phyloP scores from a whole-genome alignment of 768 basidiomycete genomes.

The Termitomyces sp. region DNA sequence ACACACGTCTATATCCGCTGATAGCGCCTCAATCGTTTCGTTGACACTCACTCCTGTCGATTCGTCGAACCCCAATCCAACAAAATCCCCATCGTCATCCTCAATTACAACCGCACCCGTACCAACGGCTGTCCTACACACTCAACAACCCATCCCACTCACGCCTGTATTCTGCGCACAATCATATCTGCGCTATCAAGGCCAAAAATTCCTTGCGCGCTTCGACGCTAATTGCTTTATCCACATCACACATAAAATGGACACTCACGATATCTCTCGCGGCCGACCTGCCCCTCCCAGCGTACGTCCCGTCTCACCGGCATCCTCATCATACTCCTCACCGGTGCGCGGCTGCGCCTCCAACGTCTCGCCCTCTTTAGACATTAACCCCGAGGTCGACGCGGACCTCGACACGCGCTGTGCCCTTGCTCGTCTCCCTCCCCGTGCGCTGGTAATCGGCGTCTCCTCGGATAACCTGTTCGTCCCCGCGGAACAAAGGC shows the following conservation, averaged over 20 bases:
- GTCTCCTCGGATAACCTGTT: constrained; percentile 93
- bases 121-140: not conserved
- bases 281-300: constrained; percentile 29
- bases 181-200: constrained; percentile 95
- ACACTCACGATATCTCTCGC: constrained; percentile 87
- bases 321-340: not conserved
- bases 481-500: constrained; percentile 81
- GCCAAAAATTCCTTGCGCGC: constrained; percentile 91
- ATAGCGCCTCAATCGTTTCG: not conserved
- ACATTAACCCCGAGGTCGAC: not conserved
- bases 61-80: not conserved
- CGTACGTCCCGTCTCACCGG: not conserved
- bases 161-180: constrained; percentile 85
- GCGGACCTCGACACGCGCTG: constrained; percentile 1
- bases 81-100: not conserved
- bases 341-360: constrained; percentile 1
- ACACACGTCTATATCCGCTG: constrained; percentile 13
- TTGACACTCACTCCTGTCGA: not conserved
- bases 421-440: constrained; percentile 68
- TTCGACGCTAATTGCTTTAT: constrained; percentile 99
- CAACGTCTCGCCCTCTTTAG: not conserved
- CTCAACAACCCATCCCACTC: constrained; percentile 15
- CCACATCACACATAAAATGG: constrained; percentile 82
- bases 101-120: not conserved
- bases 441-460: constrained; percentile 77